Evolutionary conservation across 1,284 basidiomycete genomes (phyloP), one percentile per base, ranked within the genome.

Genomic region (Ustilago hordei): DNA sequence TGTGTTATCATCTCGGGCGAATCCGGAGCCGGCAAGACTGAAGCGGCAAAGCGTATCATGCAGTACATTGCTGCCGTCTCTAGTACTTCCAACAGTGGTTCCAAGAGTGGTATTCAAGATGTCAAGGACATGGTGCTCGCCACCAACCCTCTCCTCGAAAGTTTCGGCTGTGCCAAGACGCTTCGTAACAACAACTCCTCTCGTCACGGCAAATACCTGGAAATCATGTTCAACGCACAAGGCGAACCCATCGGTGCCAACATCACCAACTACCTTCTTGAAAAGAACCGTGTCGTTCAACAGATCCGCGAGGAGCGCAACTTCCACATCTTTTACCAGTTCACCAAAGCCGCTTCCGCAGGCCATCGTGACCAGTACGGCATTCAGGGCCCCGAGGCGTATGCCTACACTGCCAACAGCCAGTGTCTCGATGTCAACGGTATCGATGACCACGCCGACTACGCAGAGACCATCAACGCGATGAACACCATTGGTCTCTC

Each of bases 91-190:
- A 75, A 68, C 35, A 62, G 93, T 62, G 90, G 92, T 74, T 92
- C 92, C 83, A 75, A 68, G 36, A 62, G 63, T 60, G 82, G 86
- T 36, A 98, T 99, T 75, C 93, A 96, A 86, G 92, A 95, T 86
- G 95, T 99, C 87, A 98, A 99, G 89, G 95, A 99, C 85, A 99
- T 99, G 97, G 97, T 99, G n/a, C 89, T 99, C 48, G 97, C 97
- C 9, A 99, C 97, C 17, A 99, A 99, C 86, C 97, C 97, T 28
- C 87, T 99, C 47, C 89, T 99, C 74, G 97, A 99, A 88, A 96
- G 94, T 87, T 99, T 99, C 80, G 97, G 97, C 31, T 99, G 97
- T 87, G 97, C 97, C 32, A 99, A 99, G 89, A 99, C 97, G 17
- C 89, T 99, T 72, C 91, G 97, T 64, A 99, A 99, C 87, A 98